Percentiles rank a stretch among this genome's conserved stretches.
Conservation (phyloP, 2,329 filamentous ascomycete genomes). For the Thelonectria blattea region DNA sequence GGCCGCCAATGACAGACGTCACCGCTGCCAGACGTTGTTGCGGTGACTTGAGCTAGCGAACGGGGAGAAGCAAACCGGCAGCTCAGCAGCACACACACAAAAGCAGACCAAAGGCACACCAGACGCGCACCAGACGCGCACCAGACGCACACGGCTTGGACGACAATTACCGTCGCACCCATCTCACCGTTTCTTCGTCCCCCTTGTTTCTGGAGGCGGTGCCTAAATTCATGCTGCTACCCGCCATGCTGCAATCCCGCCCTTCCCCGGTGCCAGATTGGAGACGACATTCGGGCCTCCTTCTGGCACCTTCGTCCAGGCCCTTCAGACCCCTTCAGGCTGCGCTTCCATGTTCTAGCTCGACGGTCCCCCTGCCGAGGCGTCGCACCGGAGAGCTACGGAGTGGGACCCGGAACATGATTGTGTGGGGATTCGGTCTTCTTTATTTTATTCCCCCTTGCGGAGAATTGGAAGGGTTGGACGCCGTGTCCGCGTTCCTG, state of each 20-base stretch:
- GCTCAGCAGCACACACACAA: too few species aligned
- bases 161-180: neutral
- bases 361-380: constrained; percentile 15
- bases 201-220: constrained; percentile 18
- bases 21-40: neutral
- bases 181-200: constrained; percentile 22
- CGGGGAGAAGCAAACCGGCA: constrained; percentile 8
- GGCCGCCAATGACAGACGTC: neutral
- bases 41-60: constrained; percentile 1
- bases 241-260: constrained; percentile 18
- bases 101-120: too few species aligned
- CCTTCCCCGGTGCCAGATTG: constrained; percentile 26
- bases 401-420: constrained; percentile 26
- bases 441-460: constrained; percentile 7
- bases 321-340: neutral
- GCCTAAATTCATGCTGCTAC: constrained; percentile 13
- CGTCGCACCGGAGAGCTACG: constrained; percentile 14
- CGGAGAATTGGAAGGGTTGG: constrained; percentile 27
- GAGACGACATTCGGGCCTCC: constrained; percentile 14
- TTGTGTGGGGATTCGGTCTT: constrained; percentile 23
- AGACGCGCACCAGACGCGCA: too few species aligned
- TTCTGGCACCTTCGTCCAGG: constrained; percentile 7
- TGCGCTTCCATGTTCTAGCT: constrained; percentile 12
- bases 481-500: constrained; percentile 28
- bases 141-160: neutral